These are phyloP conservation scores for Lepidium didymum DNA, from an alignment of 345 rosid species.

Conservation along the genomic window DNA sequence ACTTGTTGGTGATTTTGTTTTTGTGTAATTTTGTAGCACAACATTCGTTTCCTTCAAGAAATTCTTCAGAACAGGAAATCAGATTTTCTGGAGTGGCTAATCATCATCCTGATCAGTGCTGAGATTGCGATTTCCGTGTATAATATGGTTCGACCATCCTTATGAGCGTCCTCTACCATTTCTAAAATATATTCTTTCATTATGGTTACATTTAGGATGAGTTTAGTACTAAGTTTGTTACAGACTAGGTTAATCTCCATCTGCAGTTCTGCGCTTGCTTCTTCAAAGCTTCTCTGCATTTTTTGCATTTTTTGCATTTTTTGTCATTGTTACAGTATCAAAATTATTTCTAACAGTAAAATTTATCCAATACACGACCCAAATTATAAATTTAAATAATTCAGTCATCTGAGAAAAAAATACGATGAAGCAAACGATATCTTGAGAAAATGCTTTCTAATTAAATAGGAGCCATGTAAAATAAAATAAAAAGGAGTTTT, in stretches of 20 bases:
- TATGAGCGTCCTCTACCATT: constrained; percentile 16
- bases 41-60: constrained; percentile 86
- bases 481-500: not conserved
- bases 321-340: not conserved
- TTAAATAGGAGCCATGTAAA: not conserved
- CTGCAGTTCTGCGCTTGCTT: not conserved
- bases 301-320: too few species aligned
- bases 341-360: not conserved
- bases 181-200: constrained; percentile 1
- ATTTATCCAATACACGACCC: not conserved
- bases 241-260: not conserved
- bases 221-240: not conserved
- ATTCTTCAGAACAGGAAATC: constrained; percentile 95
- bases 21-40: constrained; percentile 55
- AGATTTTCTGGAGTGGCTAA: constrained; percentile 92
- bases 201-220: not conserved
- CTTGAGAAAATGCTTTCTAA: not conserved
- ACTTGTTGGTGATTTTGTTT: not conserved
- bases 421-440: too few species aligned
- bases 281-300: not conserved
- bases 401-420: too few species aligned
- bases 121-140: constrained; percentile 70
- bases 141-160: constrained; percentile 43
- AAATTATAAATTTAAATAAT: too few species aligned
- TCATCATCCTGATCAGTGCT: constrained; percentile 70